Conservation (phyloP, 495 filamentous ascomycete species). For the Poronia punctata region DNA sequence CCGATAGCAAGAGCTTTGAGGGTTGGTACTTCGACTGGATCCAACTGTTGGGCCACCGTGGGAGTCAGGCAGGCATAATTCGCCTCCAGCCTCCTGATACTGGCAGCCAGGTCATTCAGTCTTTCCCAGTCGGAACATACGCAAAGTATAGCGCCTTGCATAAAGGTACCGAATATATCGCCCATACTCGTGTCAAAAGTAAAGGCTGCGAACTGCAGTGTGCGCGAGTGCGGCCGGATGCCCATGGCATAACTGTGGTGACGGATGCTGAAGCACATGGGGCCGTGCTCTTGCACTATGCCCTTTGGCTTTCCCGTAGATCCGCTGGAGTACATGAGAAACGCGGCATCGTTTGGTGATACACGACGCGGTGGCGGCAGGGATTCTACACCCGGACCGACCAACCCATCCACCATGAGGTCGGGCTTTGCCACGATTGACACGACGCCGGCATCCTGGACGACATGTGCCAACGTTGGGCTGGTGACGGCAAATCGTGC, state of each 20-base stretch:
- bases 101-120: constrained; percentile 19
- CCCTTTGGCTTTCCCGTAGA: constrained; percentile 18
- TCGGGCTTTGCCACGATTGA: too few relatives aligned
- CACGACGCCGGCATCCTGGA: too few relatives aligned
- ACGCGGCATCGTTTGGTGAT: too few relatives aligned
- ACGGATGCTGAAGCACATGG: constrained; percentile 31
- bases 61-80: constrained; percentile 37
- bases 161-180: constrained; percentile 51
- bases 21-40: constrained; percentile 31
- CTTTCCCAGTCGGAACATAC: constrained; percentile 34
- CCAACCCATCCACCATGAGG: too few relatives aligned
- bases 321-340: too few relatives aligned
- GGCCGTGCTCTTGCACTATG: constrained; percentile 37
- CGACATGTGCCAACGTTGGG: too few relatives aligned
- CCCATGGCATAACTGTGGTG: constrained; percentile 35
- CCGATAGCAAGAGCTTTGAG: constrained; percentile 33
- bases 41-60: constrained; percentile 39
- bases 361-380: too few relatives aligned
- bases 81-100: constrained; percentile 18
- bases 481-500: too few relatives aligned
- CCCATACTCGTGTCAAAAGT: constrained; percentile 54
- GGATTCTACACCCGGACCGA: too few relatives aligned
- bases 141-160: constrained; percentile 41
- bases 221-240: constrained; percentile 28
- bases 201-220: constrained; percentile 56